These are phyloP conservation scores for Chytridium lagenaria DNA, from an alignment of 371 early-diverging fungal species.

Conservation along the genomic window DNA sequence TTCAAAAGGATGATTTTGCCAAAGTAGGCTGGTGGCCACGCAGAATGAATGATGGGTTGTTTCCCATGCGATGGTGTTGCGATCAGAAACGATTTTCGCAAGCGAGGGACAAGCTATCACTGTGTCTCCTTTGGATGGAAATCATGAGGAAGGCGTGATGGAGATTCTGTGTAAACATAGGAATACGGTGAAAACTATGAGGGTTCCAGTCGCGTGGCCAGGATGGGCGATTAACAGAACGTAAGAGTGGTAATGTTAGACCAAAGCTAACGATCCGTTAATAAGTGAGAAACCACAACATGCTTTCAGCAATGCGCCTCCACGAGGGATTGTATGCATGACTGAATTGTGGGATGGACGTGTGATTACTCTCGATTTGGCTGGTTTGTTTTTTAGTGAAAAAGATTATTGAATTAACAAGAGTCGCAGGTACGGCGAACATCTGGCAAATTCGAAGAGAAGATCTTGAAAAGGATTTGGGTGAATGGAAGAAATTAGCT, in stretches of 20 bases:
- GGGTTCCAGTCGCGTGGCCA: conserved; percentile 66
- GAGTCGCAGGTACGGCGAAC: conserved; percentile 62
- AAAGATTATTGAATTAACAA: conserved; percentile 35
- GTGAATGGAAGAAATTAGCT: conserved; percentile 78
- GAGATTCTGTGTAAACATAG: conserved; percentile 66
- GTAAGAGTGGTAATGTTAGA: no score
- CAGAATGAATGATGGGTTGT: no score
- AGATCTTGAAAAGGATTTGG: conserved; percentile 63
- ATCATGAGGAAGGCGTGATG: conserved; percentile 66
- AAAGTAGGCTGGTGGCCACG: conserved; percentile 27
- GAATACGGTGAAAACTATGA: conserved; percentile 66
- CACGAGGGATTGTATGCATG: conserved; percentile 18
- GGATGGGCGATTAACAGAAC: conserved; percentile 32
- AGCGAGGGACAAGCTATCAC: conserved; percentile 56
- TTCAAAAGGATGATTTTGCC: not conserved
- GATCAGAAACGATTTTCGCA: not conserved
- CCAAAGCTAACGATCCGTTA: no score
- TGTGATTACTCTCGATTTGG: conserved; percentile 67
- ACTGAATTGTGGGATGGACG: conserved; percentile 70
- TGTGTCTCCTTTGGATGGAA: conserved; percentile 56
- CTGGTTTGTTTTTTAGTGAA: conserved; percentile 30
- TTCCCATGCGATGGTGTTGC: no score
- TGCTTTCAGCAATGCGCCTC: no score
- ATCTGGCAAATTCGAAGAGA: conserved; percentile 72
- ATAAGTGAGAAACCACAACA: no score